Evolutionary conservation across 1,284 basidiomycete species (phyloP).

Genomic region (Irpex sp.): DNA sequence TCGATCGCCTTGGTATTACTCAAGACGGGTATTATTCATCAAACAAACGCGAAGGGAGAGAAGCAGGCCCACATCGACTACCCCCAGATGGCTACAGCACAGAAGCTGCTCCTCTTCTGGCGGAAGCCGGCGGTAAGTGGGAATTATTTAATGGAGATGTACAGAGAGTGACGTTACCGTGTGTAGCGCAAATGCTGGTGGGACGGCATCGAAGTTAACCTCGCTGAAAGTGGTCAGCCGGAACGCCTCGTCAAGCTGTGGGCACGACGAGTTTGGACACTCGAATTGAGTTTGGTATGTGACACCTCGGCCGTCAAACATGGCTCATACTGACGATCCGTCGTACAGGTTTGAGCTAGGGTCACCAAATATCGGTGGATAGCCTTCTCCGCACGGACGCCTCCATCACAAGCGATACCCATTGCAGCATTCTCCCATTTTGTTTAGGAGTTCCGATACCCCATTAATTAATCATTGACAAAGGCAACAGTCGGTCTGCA

Average conservation of each 20-base stretch:
- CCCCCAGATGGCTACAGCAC: conserved; percentile 93
- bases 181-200: conserved; percentile 97
- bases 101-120: conserved; percentile 98
- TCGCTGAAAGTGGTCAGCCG: conserved; percentile 55
- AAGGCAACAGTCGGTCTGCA: background rate
- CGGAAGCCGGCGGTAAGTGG: conserved; percentile 90
- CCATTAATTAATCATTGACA: conserved; percentile 2
- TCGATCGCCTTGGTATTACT: conserved; percentile 96
- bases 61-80: conserved; percentile 80
- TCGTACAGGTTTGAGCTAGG: conserved; percentile 1
- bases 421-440: background rate
- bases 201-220: conserved; percentile 93
- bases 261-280: conserved; percentile 98
- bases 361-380: background rate
- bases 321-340: background rate
- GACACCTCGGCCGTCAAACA: background rate
- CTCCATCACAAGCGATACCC: conserved; percentile 2
- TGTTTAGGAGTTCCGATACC: conserved; percentile 6
- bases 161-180: conserved; percentile 1
- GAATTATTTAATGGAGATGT: conserved; percentile 2
- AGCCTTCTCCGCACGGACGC: background rate
- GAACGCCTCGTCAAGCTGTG: conserved; percentile 79
- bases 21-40: conserved; percentile 93
- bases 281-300: conserved; percentile 92
- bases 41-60: conserved; percentile 47